Conservation (phyloP, 2,329 filamentous ascomycete genomes). For the Epichloe amarillans region DNA sequence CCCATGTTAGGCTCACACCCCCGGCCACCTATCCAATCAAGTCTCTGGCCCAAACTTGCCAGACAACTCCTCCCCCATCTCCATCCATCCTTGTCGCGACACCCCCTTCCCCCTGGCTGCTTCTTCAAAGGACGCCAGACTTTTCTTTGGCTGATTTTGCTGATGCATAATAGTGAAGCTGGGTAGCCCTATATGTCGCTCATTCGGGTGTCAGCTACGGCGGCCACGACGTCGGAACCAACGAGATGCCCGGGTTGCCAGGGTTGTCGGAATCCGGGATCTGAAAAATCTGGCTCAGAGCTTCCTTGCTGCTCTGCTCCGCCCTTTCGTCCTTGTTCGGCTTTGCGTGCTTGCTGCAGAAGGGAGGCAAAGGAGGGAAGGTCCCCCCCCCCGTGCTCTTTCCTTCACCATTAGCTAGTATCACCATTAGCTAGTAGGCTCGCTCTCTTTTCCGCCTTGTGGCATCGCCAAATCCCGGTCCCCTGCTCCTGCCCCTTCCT, state of each 20-base stretch:
- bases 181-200: constrained; percentile 7
- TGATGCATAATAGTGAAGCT: constrained; percentile 3
- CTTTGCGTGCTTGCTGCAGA: not conserved
- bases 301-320: not conserved
- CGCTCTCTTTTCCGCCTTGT: too few relatives aligned
- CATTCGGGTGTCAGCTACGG: constrained; percentile 1
- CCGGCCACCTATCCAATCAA: too few relatives aligned
- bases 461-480: too few relatives aligned
- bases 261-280: not conserved
- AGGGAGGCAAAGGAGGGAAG: not conserved
- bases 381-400: too few relatives aligned
- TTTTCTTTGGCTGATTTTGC: constrained; percentile 1
- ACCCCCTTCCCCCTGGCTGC: not conserved
- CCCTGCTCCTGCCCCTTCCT: too few relatives aligned
- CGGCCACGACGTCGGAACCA: constrained; percentile 1
- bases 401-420: too few relatives aligned
- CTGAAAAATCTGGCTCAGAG: not conserved
- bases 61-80: not conserved
- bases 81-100: not conserved
- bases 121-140: not conserved
- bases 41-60: not conserved
- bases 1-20: too few relatives aligned
- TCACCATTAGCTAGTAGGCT: too few relatives aligned
- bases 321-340: too few relatives aligned
- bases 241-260: not conserved